Percentiles rank a stretch among this genome's conserved stretches.
Evolutionary conservation across 1,139 yeast genomes (phyloP).

Genomic region (Hyphopichia khmerensis): DNA sequence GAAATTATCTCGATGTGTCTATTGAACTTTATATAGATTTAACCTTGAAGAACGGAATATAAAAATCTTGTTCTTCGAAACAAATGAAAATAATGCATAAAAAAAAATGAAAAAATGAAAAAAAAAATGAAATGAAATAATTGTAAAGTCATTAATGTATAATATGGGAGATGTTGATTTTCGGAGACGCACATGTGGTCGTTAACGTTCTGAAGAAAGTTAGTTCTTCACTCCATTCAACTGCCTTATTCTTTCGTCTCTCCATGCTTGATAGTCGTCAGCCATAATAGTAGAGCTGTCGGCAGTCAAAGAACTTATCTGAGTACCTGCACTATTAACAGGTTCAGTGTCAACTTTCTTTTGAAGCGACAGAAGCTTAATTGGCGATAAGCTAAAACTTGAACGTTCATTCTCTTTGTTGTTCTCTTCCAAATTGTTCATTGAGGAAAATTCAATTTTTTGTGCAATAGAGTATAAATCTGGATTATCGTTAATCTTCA

Average conservation of each 20-base stretch:
- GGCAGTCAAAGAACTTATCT: constrained; percentile 22
- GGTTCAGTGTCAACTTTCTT: constrained; percentile 10
- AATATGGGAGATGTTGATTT: too few species aligned
- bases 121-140: neutral
- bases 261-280: constrained; percentile 44
- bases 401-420: constrained; percentile 10
- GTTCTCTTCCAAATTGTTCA: constrained; percentile 7
- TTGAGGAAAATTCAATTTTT: constrained; percentile 10
- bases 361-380: constrained; percentile 11
- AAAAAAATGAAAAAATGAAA: neutral
- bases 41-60: too few species aligned
- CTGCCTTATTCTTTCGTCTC: constrained; percentile 38
- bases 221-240: constrained; percentile 13
- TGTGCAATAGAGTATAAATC: constrained; percentile 1
- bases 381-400: constrained; percentile 17
- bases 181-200: too few species aligned
- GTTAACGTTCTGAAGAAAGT: neutral
- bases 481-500: constrained; percentile 12
- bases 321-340: constrained; percentile 12
- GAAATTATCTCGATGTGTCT: too few species aligned
- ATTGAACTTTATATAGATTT: too few species aligned
- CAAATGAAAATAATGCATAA: too few species aligned
- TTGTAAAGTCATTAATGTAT: too few species aligned
- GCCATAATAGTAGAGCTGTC: constrained; percentile 43
- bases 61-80: too few species aligned